phyloP scores from a whole-genome alignment of 2,329 filamentous ascomycete genomes.

The Fonsecaea erecta region DNA sequence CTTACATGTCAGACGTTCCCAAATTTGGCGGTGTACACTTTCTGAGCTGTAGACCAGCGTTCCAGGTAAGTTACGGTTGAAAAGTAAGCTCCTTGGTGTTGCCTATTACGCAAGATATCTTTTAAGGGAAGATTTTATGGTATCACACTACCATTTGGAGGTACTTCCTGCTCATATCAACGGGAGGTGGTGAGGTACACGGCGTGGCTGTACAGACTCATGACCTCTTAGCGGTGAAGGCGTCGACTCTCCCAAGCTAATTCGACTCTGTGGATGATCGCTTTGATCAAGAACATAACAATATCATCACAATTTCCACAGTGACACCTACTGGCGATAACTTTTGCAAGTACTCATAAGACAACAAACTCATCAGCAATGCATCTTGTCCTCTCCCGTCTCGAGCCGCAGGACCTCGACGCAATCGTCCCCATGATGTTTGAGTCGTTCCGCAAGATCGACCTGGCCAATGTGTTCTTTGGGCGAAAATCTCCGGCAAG shows the following conservation, averaged over 20 bases:
- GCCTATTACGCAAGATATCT: neutral
- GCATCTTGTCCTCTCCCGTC: constrained; percentile 27
- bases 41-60: neutral
- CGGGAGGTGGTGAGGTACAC: too few species aligned
- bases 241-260: neutral
- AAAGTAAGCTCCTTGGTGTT: neutral
- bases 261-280: neutral
- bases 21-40: neutral
- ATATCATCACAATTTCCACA: neutral
- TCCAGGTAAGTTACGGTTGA: neutral
- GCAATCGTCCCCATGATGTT: constrained; percentile 27
- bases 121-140: too few species aligned
- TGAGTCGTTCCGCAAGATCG: constrained; percentile 20
- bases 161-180: too few species aligned
- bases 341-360: neutral
- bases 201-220: neutral
- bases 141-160: too few species aligned
- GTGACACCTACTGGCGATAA: neutral
- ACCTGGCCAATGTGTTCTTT: constrained; percentile 24
- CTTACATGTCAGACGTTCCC: neutral
- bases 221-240: neutral
- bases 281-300: neutral
- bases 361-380: constrained; percentile 11
- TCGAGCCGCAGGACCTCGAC: constrained; percentile 25
- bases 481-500: constrained; percentile 18